These are phyloP conservation scores for Sporothrix humicola DNA, from an alignment of 2,329 filamentous ascomycete species.

Conservation along the genomic window DNA sequence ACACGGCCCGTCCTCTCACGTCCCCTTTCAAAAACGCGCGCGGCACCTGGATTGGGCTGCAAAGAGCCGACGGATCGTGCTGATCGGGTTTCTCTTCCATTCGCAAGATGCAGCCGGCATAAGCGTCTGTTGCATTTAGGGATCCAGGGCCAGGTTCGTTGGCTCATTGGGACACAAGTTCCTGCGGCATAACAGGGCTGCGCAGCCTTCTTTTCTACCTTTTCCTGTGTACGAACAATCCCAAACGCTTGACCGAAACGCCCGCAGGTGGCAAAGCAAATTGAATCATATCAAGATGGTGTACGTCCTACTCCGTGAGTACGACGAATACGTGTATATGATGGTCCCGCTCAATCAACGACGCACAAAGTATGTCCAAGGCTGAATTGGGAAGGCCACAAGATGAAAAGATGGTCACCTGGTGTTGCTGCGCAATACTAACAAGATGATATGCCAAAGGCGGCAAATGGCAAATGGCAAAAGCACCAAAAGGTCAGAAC, in stretches of 20 bases:
- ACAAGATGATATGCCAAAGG: not conserved
- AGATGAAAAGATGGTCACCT: not conserved
- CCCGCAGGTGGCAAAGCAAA: constrained; percentile 4
- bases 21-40: not conserved
- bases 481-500: not conserved
- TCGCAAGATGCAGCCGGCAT: constrained; percentile 11
- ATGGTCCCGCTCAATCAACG: too few species aligned
- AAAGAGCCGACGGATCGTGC: constrained; percentile 11
- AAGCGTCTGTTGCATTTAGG: not conserved
- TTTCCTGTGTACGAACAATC: too few species aligned
- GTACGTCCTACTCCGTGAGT: too few species aligned
- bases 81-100: not conserved
- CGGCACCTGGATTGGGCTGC: not conserved
- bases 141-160: not conserved
- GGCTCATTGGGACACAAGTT: too few species aligned
- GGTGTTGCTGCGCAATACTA: not conserved
- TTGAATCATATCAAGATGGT: too few species aligned
- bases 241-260: not conserved
- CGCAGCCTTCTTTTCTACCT: not conserved
- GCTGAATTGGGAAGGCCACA: constrained; percentile 9
- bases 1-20: not conserved
- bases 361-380: not conserved
- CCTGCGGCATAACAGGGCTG: constrained; percentile 8
- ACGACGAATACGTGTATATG: too few species aligned
- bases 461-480: not conserved